These are phyloP conservation scores for Apiosordaria backusii DNA, from an alignment of 495 filamentous ascomycete species.

Conservation along the genomic window DNA sequence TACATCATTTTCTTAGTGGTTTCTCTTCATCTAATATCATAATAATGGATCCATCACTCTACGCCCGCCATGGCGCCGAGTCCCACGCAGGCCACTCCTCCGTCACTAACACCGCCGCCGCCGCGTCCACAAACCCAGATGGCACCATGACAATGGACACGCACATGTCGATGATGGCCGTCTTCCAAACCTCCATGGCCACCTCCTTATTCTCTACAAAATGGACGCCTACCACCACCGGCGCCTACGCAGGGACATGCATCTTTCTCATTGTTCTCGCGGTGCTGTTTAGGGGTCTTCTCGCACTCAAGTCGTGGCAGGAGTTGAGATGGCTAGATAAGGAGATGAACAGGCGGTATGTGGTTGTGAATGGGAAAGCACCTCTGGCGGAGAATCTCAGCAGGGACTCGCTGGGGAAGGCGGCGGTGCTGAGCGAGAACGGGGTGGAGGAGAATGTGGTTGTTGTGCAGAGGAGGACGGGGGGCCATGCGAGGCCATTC, in stretches of 20 bases:
- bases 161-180: slow-evolving; percentile 42
- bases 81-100: not conserved
- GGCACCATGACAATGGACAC: slow-evolving; percentile 14
- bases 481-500: slow-evolving; percentile 57
- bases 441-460: slow-evolving; percentile 72
- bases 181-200: slow-evolving; percentile 62
- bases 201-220: slow-evolving; percentile 69
- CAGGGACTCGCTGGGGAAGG: slow-evolving; percentile 51
- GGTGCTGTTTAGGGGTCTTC: slow-evolving; percentile 60
- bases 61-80: slow-evolving; percentile 12
- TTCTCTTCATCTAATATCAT: not conserved
- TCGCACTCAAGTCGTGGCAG: slow-evolving; percentile 60
- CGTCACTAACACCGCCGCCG: not conserved
- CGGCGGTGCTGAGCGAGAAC: slow-evolving; percentile 58
- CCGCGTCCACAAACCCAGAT: not conserved
- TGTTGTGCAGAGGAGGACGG: slow-evolving; percentile 55
- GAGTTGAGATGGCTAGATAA: slow-evolving; percentile 54
- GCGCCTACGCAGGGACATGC: slow-evolving; percentile 77
- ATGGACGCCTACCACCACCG: slow-evolving; percentile 68
- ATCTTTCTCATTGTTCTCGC: slow-evolving; percentile 79
- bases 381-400: slow-evolving; percentile 53
- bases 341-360: slow-evolving; percentile 67
- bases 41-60: slow-evolving; percentile 6
- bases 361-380: slow-evolving; percentile 64
- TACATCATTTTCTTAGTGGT: too few relatives aligned